Evolutionary conservation across 129 eudicot genomes (phyloP), one percentile per base, ranked within the genome.

Genomic region (Arctium lappa): DNA sequence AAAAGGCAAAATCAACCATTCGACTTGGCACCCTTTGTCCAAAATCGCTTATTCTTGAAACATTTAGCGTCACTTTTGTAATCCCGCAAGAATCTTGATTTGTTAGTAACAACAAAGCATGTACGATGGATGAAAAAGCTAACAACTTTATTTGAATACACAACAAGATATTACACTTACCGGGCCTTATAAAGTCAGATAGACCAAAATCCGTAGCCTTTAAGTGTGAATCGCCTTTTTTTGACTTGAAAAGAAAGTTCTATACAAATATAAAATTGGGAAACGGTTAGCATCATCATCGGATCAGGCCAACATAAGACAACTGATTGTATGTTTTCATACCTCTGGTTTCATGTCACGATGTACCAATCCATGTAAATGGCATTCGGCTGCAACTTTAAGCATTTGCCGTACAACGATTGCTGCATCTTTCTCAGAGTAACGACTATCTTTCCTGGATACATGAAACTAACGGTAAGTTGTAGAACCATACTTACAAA

Each of bases 301-400:
- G 53, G 68, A 56, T 37, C 15, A 5, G 22, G 33, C 5, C 16
- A 30, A 63, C 39, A 53, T 62, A 79, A 73, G 80, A 63, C 32
- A 8, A 5, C n/a, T 5, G 13, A 36, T 74, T 50, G 15, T 83
- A 72, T 76, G 79, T 72, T 70, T 65, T 73, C 83, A 40, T 82
- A 93, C 99, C 94, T 95, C 99, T 69, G 99, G 99, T 82, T 95
- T 95, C 99, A 95, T 93, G 85, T 95, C 99, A 81, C 99, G 99
- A 87, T 95, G 99, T 73, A 95, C 99, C 82, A 95, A 83, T 85
- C 99, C 99, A 66, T 91, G 94, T 83, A 95, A 89, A 93, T 95
- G 99, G 85, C 99, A 95, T 84, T 95, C 92, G 5, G 98, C 99
- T 79, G 99, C 99, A 89, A 95, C 98, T 84, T 88, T 95, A 27